phyloP scores from a whole-genome alignment of 129 eudicot genomes.

The Oenanthe sinensis region DNA sequence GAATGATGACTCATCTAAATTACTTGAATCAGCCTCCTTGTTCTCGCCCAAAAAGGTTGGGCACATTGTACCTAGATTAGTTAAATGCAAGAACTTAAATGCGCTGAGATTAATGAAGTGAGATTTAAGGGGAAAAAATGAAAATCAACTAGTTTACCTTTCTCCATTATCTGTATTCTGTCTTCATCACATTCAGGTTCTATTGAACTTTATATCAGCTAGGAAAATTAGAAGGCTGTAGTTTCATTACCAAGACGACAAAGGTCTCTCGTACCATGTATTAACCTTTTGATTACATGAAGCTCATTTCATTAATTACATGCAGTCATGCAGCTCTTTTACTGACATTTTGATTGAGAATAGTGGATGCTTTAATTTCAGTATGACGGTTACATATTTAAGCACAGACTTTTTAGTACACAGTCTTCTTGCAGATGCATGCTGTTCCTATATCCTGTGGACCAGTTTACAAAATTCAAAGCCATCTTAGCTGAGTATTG shows the following conservation, averaged over 20 bases:
- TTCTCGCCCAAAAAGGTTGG: constrained; percentile 78
- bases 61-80: constrained; percentile 50
- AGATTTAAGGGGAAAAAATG: background rate
- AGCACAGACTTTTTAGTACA: background rate
- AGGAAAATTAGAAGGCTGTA: background rate
- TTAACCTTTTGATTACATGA: background rate
- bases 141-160: background rate
- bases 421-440: background rate
- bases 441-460: background rate
- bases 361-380: background rate
- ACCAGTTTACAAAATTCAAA: background rate
- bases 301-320: too few relatives aligned
- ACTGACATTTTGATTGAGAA: background rate
- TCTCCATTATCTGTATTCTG: background rate
- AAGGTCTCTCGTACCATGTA: background rate
- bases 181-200: background rate
- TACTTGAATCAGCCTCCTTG: constrained; percentile 72
- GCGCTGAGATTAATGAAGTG: background rate
- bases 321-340: background rate
- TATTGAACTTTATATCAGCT: background rate
- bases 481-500: background rate
- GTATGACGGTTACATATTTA: too few relatives aligned
- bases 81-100: constrained; percentile 33
- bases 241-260: background rate
- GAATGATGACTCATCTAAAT: constrained; percentile 62